Conservation (phyloP, 352 stramenopile genomes). For the Phytophthora crassamura region DNA sequence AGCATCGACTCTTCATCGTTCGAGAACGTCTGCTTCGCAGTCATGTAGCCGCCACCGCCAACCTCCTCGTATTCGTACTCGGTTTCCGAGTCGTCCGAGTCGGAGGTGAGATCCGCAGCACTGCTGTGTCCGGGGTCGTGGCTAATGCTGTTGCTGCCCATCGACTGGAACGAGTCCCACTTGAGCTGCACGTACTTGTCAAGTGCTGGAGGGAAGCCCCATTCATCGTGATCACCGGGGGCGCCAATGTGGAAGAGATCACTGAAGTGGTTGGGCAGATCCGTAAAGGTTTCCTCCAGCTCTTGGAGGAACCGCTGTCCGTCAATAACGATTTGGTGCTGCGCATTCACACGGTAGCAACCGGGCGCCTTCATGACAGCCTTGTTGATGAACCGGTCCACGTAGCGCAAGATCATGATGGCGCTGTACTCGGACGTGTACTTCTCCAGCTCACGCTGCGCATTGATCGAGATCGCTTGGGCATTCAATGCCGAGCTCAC, state of each 20-base stretch:
- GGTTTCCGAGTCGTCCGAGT: constrained; percentile 66
- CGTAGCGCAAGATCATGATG: constrained; percentile 83
- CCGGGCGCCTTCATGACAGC: constrained; percentile 70
- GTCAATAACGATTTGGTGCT: constrained; percentile 70
- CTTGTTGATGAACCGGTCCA: constrained; percentile 83
- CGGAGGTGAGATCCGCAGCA: constrained; percentile 37
- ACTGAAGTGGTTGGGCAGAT: constrained; percentile 62
- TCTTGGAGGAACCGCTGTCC: constrained; percentile 71
- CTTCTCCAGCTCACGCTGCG: constrained; percentile 73
- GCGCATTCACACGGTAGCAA: constrained; percentile 66
- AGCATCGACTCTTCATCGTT: constrained; percentile 78
- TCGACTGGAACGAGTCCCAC: constrained; percentile 73
- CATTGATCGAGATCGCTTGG: constrained; percentile 71
- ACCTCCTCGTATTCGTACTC: constrained; percentile 66
- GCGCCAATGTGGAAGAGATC: constrained; percentile 51
- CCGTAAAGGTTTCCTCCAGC: constrained; percentile 67
- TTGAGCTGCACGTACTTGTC: constrained; percentile 83
- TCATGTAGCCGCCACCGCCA: constrained; percentile 58
- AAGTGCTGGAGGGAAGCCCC: constrained; percentile 61
- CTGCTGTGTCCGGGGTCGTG: constrained; percentile 26
- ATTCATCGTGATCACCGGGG: constrained; percentile 49
- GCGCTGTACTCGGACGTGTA: constrained; percentile 77
- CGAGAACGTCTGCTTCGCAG: constrained; percentile 64
- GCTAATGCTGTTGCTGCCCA: constrained; percentile 19
- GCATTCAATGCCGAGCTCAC: constrained; percentile 68